Conservation (phyloP, 805 yeast genomes). For the Wickerhamiella siamensis region DNA sequence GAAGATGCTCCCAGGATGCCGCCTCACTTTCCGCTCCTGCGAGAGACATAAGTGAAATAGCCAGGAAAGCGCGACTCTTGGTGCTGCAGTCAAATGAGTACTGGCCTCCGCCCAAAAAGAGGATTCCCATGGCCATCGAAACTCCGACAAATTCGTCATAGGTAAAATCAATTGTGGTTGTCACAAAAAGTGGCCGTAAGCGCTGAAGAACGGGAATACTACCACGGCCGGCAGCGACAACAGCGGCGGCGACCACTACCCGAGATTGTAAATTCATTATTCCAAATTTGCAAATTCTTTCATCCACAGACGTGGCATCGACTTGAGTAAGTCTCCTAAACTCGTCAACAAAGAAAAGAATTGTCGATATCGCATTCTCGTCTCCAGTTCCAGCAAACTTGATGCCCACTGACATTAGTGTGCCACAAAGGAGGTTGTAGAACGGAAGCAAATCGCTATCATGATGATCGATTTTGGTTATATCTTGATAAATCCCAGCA, state of each 20-base stretch:
- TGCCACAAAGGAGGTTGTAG: constrained; percentile 58
- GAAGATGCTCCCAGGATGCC: constrained; percentile 61
- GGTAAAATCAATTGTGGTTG: constrained; percentile 24
- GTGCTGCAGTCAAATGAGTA: constrained; percentile 55
- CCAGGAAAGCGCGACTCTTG: constrained; percentile 51
- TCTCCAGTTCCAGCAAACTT: constrained; percentile 61
- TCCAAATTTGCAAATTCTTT: constrained; percentile 19
- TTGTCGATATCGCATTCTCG: constrained; percentile 30
- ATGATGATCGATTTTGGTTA: constrained; percentile 19
- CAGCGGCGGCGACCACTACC: constrained; percentile 47
- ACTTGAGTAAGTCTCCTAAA: constrained; percentile 32
- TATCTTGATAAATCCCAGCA: background rate
- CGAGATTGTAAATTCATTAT: constrained; percentile 43
- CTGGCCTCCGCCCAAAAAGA: constrained; percentile 88
- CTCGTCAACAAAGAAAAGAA: constrained; percentile 41
- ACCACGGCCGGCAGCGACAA: constrained; percentile 84
- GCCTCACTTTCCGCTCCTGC: constrained; percentile 17
- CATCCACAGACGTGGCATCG: constrained; percentile 24
- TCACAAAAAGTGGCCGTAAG: constrained; percentile 53
- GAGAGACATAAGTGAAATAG: constrained; percentile 66
- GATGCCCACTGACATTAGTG: constrained; percentile 59
- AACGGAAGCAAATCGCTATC: constrained; percentile 30
- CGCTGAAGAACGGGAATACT: constrained; percentile 67
- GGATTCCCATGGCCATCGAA: constrained; percentile 71
- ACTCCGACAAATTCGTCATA: constrained; percentile 67